A percentile compares a stretch with the other conserved stretches of the same genome.
These are phyloP conservation scores for Hibiscus trionum DNA, from an alignment of 345 rosid genomes.

Conservation along the genomic window DNA sequence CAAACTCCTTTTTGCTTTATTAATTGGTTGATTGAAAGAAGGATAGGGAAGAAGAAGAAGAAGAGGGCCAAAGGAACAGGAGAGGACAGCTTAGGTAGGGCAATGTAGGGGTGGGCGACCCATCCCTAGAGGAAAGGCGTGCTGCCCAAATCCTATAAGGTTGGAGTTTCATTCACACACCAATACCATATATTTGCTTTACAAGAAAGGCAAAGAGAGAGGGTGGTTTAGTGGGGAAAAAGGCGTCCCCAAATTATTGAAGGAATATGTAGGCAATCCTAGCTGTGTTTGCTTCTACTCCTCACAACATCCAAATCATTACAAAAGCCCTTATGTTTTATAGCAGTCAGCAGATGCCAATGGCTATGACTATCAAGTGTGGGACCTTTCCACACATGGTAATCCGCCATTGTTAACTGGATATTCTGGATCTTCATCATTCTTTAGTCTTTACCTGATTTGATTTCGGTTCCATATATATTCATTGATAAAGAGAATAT, in stretches of 20 bases:
- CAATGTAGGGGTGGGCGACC: not conserved
- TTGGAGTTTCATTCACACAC: slow-evolving; percentile 3
- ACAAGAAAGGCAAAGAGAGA: slow-evolving; percentile 13
- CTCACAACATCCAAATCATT: slow-evolving; percentile 43
- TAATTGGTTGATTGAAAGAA: not conserved
- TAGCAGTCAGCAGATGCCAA: not conserved
- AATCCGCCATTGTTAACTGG: slow-evolving; percentile 22
- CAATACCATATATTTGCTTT: slow-evolving; percentile 19
- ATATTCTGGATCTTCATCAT: slow-evolving; percentile 29
- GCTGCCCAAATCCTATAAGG: slow-evolving; percentile 8
- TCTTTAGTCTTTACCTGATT: slow-evolving; percentile 20
- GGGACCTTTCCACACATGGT: slow-evolving; percentile 28
- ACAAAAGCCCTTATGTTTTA: slow-evolving; percentile 14
- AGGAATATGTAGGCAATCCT: slow-evolving; percentile 34
- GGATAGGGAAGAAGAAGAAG: slow-evolving; percentile 10
- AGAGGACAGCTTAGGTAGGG: slow-evolving; percentile 4
- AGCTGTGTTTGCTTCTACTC: slow-evolving; percentile 53
- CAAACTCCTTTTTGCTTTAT: not conserved
- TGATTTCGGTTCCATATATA: not conserved
- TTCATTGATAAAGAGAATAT: too few relatives aligned
- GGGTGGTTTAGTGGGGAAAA: slow-evolving; percentile 19
- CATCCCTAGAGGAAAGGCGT: slow-evolving; percentile 9
- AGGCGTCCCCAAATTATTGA: slow-evolving; percentile 21
- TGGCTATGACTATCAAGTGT: not conserved
- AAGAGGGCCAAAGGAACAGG: not conserved